A percentile compares a stretch with the other conserved stretches of the same genome.
Conservation (phyloP, 2,329 filamentous ascomycete species). For the Aspergillus sp. region DNA sequence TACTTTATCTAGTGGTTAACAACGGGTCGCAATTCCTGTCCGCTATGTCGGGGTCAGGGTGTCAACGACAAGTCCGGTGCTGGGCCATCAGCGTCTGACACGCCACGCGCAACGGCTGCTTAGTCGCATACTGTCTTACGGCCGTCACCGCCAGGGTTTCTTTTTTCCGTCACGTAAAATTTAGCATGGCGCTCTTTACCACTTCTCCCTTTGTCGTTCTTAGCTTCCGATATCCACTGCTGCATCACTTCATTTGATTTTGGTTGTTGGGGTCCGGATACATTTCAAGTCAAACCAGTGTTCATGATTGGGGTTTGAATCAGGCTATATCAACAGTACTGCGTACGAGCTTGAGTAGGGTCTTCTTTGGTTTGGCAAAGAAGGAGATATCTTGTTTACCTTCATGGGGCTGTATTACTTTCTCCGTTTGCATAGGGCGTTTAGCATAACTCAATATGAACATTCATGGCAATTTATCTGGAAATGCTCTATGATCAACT, state of each 20-base stretch:
- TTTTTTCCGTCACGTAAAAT: slow-evolving; percentile 14
- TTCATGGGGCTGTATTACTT: slow-evolving; percentile 14
- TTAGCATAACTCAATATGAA: not conserved
- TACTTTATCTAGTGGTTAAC: slow-evolving; percentile 61
- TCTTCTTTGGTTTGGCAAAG: not conserved
- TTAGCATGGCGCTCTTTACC: slow-evolving; percentile 36
- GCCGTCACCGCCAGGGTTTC: slow-evolving; percentile 1
- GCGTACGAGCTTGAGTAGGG: not conserved
- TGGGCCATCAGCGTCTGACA: slow-evolving; percentile 16
- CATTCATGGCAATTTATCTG: not conserved
- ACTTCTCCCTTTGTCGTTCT: slow-evolving; percentile 20
- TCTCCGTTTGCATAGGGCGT: slow-evolving; percentile 2
- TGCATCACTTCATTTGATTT: slow-evolving; percentile 21
- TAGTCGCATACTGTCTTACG: slow-evolving; percentile 9
- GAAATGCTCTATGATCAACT: too few species aligned
- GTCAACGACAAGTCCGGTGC: slow-evolving; percentile 37
- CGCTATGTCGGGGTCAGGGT: slow-evolving; percentile 41
- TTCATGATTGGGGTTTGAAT: not conserved
- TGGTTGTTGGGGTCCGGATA: slow-evolving; percentile 5
- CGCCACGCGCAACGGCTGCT: slow-evolving; percentile 17
- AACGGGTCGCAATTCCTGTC: slow-evolving; percentile 48
- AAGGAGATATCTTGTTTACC: not conserved
- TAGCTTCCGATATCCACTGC: slow-evolving; percentile 30
- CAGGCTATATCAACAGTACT: not conserved
- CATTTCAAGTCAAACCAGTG: slow-evolving; percentile 1